These are phyloP conservation scores for Prototheca wickerhamii DNA, from an alignment of 163 green algal genomes.

Conservation along the genomic window DNA sequence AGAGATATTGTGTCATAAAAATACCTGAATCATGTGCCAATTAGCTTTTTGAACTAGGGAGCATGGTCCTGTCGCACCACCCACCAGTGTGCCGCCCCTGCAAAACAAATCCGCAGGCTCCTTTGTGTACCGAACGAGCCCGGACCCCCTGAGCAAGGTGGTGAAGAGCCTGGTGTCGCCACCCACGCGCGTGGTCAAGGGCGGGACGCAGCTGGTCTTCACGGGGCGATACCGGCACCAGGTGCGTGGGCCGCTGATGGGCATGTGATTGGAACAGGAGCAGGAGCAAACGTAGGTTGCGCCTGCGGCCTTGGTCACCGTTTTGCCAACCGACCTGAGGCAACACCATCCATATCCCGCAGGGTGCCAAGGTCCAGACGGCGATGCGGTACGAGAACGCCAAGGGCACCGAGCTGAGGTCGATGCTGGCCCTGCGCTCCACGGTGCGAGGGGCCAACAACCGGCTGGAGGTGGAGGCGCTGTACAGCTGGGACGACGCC, in stretches of 20 bases:
- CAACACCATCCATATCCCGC: not conserved
- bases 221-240: not conserved
- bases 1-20: not conserved
- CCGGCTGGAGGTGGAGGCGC: slow-evolving; percentile 64
- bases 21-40: not conserved
- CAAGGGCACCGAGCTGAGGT: slow-evolving; percentile 52
- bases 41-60: not conserved
- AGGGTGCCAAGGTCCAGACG: slow-evolving; percentile 15
- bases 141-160: slow-evolving; percentile 40
- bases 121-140: slow-evolving; percentile 71
- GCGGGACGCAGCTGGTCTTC: not conserved
- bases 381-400: slow-evolving; percentile 43
- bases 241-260: too few species aligned
- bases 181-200: not conserved
- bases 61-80: not conserved
- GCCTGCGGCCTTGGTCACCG: not conserved
- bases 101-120: slow-evolving; percentile 17
- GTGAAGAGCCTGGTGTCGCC: slow-evolving; percentile 27
- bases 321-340: not conserved
- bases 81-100: not conserved
- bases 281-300: not conserved
- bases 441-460: slow-evolving; percentile 62
- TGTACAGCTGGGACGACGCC: slow-evolving; percentile 48
- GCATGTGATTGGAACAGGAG: not conserved
- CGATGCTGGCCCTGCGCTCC: slow-evolving; percentile 49